phyloP scores from a whole-genome alignment of 768 basidiomycete genomes.

The Pisolithus sp. region DNA sequence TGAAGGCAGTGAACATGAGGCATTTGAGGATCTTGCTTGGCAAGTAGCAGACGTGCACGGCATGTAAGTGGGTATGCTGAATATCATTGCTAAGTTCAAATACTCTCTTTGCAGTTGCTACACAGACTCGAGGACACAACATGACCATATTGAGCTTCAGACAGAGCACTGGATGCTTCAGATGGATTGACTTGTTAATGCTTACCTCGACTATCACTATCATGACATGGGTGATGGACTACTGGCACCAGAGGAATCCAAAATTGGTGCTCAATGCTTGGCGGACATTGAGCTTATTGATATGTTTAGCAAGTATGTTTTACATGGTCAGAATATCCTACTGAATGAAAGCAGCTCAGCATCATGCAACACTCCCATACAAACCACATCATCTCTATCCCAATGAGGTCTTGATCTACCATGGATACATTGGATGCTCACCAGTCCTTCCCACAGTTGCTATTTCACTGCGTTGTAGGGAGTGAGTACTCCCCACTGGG shows the following conservation, averaged over 20 bases:
- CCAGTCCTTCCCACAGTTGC: slow-evolving; percentile 4
- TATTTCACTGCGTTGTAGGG: slow-evolving; percentile 10
- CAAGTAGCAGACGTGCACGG: too few relatives aligned
- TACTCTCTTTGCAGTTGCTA: not conserved
- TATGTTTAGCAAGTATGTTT: too few relatives aligned
- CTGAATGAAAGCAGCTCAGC: too few relatives aligned
- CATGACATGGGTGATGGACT: not conserved
- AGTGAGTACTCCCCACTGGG: too few relatives aligned
- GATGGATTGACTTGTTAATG: not conserved
- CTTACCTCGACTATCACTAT: not conserved
- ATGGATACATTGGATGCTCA: slow-evolving; percentile 8
- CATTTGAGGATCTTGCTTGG: too few relatives aligned
- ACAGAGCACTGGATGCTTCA: not conserved
- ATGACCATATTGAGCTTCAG: not conserved
- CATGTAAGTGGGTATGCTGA: too few relatives aligned
- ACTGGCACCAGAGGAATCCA: not conserved
- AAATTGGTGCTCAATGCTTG: too few relatives aligned
- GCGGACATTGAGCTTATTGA: too few relatives aligned
- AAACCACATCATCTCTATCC: not conserved
- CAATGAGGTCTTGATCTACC: slow-evolving; percentile 6
- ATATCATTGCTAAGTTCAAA: too few relatives aligned
- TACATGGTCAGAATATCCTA: too few relatives aligned
- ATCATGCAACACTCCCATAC: too few relatives aligned
- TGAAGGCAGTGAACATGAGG: too few relatives aligned
- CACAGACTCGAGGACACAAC: not conserved